phyloP scores from a whole-genome alignment of 2,329 filamentous ascomycete species.

The Cladophialophora psammophila region DNA sequence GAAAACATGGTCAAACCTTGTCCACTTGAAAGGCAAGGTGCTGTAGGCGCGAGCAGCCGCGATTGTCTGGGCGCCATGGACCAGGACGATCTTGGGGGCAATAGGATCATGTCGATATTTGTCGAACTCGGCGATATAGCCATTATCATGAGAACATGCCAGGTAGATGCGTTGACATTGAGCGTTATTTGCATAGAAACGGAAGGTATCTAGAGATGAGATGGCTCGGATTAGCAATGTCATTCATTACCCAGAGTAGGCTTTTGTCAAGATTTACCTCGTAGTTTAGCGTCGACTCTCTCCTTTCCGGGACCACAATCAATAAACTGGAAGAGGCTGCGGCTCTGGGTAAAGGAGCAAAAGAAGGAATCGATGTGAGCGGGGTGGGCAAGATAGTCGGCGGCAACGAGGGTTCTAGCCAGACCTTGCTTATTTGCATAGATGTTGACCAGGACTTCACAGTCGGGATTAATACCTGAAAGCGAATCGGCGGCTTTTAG shows the following conservation, averaged over 20 bases:
- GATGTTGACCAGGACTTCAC: constrained; percentile 62
- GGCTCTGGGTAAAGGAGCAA: constrained; percentile 42
- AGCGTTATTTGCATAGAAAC: constrained; percentile 63
- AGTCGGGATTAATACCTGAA: constrained; percentile 41
- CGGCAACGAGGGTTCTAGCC: constrained; percentile 59
- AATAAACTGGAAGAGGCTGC: constrained; percentile 67
- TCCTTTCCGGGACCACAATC: constrained; percentile 69
- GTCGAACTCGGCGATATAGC: constrained; percentile 64
- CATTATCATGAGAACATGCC: constrained; percentile 67
- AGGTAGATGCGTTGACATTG: constrained; percentile 72
- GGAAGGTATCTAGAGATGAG: constrained; percentile 43
- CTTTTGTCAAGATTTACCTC: constrained; percentile 48
- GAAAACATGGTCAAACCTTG: constrained; percentile 35
- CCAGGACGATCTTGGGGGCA: constrained; percentile 33
- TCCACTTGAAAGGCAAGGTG: constrained; percentile 29
- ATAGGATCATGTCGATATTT: constrained; percentile 50
- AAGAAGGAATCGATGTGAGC: constrained; percentile 36
- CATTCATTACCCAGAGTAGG: background rate
- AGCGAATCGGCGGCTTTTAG: constrained; percentile 17
- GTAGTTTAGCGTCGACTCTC: constrained; percentile 67
- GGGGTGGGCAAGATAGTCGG: constrained; percentile 49
- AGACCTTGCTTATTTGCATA: constrained; percentile 64
- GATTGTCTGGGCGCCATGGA: constrained; percentile 30
- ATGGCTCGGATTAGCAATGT: constrained; percentile 8
- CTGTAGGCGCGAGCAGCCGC: constrained; percentile 25